Evolutionary conservation across 2,329 filamentous ascomycete genomes (phyloP), one percentile per base, ranked within the genome.

Genomic region (Venturia asperata): DNA sequence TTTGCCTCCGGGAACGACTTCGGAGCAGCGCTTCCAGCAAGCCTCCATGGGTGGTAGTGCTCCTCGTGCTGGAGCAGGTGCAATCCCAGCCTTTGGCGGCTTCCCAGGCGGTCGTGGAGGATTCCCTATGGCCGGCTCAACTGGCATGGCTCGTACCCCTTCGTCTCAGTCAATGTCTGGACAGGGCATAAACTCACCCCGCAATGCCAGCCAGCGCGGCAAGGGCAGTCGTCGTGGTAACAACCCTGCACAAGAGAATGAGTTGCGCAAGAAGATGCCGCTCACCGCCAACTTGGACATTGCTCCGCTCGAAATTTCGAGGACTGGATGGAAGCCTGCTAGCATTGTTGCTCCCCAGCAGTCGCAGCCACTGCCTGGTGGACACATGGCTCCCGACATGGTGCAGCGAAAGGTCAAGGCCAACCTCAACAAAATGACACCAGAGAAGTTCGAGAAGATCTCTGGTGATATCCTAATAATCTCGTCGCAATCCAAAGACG

Each of bases 351-450:
- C 77, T 66, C 72, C 78, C 67, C 34, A 27, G 21, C 41, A 43
- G n/a, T 30, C 37, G 17, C 42, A 61, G 19, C 43, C 62, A 21
- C n/a, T 67, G 68, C 79, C 73, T 64, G 71, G 78, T 65, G 80
- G 80, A 62, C 83, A 90, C 71, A 85, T 97, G 79, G 86, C 95
- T 69, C 93, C 94, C 30, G 91, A 93, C 71, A 86, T 94, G 82
- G 94, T 99, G 66, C 94, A 99, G 81, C 88, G 93, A 71, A 99
- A 99, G 87, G 94, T 99, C 76, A 99, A 99, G 87, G 89, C 92
- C 69, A 90, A 90, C 67, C 82, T 99, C 72, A 99, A 99, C 87
- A 99, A 99, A 88, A 97, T 99, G 94, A 97, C 94, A 0, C 94
- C 94, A 0, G 94, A 99, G 80, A 99, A 97, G 75, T 99, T 99